A percentile compares a stretch with the other conserved stretches of the same genome.
Conservation (phyloP, 176 grass and related monocot genomes). For the Oryza australiensis region DNA sequence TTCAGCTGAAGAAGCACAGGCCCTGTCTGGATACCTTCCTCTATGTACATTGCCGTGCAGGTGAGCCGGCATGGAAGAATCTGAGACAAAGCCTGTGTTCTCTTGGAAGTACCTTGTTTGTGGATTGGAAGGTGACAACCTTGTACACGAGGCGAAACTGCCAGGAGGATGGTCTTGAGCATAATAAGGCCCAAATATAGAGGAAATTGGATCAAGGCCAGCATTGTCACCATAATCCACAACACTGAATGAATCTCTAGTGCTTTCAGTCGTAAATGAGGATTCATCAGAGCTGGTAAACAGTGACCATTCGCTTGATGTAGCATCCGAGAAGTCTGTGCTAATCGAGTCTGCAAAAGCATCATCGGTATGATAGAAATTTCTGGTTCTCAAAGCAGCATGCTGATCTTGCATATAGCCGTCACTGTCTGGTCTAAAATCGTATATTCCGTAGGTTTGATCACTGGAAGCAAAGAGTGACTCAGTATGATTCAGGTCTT, state of each 20-base stretch:
- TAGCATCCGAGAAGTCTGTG: slow-evolving; percentile 82
- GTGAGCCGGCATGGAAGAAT: slow-evolving; percentile 52
- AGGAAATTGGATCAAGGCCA: slow-evolving; percentile 65
- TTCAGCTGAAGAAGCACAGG: slow-evolving; percentile 41
- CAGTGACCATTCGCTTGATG: slow-evolving; percentile 90
- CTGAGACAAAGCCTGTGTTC: slow-evolving; percentile 43
- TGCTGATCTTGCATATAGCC: slow-evolving; percentile 37
- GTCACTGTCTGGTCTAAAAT: slow-evolving; percentile 60
- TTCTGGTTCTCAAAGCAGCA: slow-evolving; percentile 34
- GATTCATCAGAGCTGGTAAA: slow-evolving; percentile 99
- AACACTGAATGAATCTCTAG: slow-evolving; percentile 93
- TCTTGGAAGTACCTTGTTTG: slow-evolving; percentile 83
- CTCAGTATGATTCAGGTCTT: slow-evolving; percentile 46
- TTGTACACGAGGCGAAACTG: slow-evolving; percentile 54
- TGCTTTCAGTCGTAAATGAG: slow-evolving; percentile 97
- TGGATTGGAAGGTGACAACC: slow-evolving; percentile 53
- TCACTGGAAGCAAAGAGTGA: slow-evolving; percentile 32
- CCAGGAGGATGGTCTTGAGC: slow-evolving; percentile 54
- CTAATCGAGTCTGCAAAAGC: slow-evolving; percentile 57
- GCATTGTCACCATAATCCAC: slow-evolving; percentile 75
- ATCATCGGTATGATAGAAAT: slow-evolving; percentile 51
- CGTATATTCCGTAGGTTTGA: slow-evolving; percentile 49
- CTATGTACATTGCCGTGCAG: slow-evolving; percentile 78
- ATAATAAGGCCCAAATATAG: slow-evolving; percentile 79
- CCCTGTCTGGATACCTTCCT: slow-evolving; percentile 71